A percentile compares a stretch with the other conserved stretches of the same genome.
Conservation (phyloP, 2,329 filamentous ascomycete genomes). For the Clonostachys rosea region DNA sequence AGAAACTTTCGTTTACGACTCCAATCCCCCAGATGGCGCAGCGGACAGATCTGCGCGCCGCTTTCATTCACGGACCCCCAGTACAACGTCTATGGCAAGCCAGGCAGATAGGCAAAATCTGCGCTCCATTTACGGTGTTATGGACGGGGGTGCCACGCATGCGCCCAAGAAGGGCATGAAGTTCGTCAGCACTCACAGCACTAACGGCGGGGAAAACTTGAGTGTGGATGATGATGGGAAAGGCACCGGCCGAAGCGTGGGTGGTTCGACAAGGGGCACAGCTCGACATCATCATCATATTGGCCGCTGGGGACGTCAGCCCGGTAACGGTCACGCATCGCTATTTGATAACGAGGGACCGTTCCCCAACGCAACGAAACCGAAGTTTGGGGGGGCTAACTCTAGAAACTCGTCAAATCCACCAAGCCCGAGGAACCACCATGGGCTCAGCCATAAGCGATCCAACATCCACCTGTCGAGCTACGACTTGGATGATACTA, state of each 20-base stretch:
- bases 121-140: constrained; percentile 61
- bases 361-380: constrained; percentile 62
- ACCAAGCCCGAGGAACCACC: constrained; percentile 42
- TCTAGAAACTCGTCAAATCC: constrained; percentile 63
- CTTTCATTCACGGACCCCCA: constrained; percentile 92
- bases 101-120: constrained; percentile 57
- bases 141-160: constrained; percentile 50
- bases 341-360: constrained; percentile 75
- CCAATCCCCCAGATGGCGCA: constrained; percentile 73
- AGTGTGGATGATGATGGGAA: constrained; percentile 62
- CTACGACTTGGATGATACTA: constrained; percentile 78
- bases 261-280: constrained; percentile 60
- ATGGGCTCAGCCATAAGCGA: constrained; percentile 34
- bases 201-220: constrained; percentile 44
- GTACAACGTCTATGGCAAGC: constrained; percentile 78
- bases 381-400: constrained; percentile 54
- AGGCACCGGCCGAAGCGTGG: constrained; percentile 55
- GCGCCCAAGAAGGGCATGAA: constrained; percentile 86
- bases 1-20: constrained; percentile 98
- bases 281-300: constrained; percentile 70
- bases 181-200: constrained; percentile 77
- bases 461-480: constrained; percentile 54
- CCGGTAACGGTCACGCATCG: constrained; percentile 63
- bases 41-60: constrained; percentile 56
- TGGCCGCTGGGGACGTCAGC: constrained; percentile 70